Evolutionary conservation across 2,329 filamentous ascomycete species (phyloP), one percentile per base, ranked within the genome.

Genomic region (Pseudophaeomoniella oleicola): DNA sequence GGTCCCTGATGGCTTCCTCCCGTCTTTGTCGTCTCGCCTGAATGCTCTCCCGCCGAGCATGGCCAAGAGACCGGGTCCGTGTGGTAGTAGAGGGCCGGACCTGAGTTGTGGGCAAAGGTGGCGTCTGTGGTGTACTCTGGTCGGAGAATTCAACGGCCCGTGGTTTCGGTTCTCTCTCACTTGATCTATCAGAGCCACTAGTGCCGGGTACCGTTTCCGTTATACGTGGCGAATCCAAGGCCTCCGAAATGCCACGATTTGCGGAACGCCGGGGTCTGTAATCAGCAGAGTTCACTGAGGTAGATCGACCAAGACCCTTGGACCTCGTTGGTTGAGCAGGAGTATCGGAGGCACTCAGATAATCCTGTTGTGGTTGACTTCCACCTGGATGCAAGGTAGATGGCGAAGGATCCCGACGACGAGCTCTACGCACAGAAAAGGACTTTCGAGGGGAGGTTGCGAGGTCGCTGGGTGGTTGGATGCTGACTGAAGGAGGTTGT

Each of bases 211-310:
- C n/a, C 17, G 79, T 75, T 14, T 86, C 80, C 42, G 75, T 75
- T 22, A 62, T 55, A 13, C 66, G 65, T 51, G 45, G 57, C 53
- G 45, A 66, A 46, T 63, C 69, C 27, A 67, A 54, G 17, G 62
- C 60, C 38, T 78, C 74, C 2, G 66, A 64, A 29, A 63, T 65
- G 32, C 64, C 68, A 45, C 72, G 60, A 40, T 71, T 64, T 34
- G 65, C 64, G 34, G 73, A 59, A 37, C 81, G 74, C 42, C 81
- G 55, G 32, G 54, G 67, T 42, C 83, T 72, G 42, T 84, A 76
- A 43, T 93, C 86, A 17, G 80, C 84, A 2, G 84, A 90, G 50
- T 87, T 93, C 37, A 94, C 87, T 52, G 87, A 94, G 5, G 88
- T 86, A 4, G 86, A 94, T 43, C 88, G 74, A 22, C 83, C 84